Evolutionary conservation across 169 alveolate species (phyloP), one percentile per base, ranked within the genome.

Genomic region (Eimeria sp.): DNA sequence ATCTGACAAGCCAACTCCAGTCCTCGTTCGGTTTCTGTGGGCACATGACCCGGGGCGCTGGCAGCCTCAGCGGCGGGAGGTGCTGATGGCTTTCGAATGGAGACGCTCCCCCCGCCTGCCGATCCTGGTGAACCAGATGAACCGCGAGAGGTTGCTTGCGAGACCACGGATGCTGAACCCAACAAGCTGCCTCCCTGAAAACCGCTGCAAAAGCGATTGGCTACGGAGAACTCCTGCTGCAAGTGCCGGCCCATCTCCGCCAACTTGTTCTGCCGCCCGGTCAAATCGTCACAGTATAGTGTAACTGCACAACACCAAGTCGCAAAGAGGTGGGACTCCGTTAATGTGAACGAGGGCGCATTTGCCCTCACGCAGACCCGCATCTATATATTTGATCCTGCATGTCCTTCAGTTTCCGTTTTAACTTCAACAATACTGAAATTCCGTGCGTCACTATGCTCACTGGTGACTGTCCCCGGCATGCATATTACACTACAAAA

Each of bases 1-100:
- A 85, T 71, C 93, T 85, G 82, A 46, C 93, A 85, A 25, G 93
- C 93, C 43, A 40, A 4, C 71, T 85, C 93, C 93, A 85, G 46
- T 33, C 93, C 60, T n/a, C 64, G 62, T 64, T 62, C 80, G 40
- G 93, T 64, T 2, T 64, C 93, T 62, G 82, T 85, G 8, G 54
- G 64, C 43, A 18, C 80, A 27, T 64, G 49, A 56, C 93, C 80
- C 77, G 64, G 82, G 64, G 54, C 43, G 54, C 93, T 85, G 30
- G 64, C 93, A 60, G 90, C 90, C 46, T 83, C 76, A 40, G 90
- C 74, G 20, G 90, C 76, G 40, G 90, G 90, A 56, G 66, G 90
- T 13, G 90, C 72, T 52, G 6, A 43, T 18, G 16, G n/a, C 72
- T 62, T 83, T 56, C 54, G 52, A 54, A 56, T 23, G 56, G 56